Base-by-base conservation (phyloP, 495 filamentous ascomycete genomes). In the Lepidopterella palustris region DNA sequence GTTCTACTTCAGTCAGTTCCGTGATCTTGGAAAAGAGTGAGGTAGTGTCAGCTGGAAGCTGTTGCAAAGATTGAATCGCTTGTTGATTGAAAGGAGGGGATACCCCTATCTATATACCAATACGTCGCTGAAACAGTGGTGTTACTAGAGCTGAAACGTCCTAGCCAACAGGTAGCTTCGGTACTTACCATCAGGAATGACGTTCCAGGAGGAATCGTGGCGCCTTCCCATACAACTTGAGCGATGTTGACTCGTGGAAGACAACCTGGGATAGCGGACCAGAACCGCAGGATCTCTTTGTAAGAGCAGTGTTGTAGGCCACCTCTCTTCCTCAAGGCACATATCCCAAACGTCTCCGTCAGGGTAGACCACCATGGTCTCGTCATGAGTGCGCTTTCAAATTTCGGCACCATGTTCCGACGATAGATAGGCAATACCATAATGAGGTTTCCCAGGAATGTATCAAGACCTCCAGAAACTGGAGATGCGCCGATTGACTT, bases 401-500 rank as follows among this genome's bases (percentile, higher is more conserved):
- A 85, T 82, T 10, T 78, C 68, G 57, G 81, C 79, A 10, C 81
- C 81, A 24, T 83, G 76, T 9, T 76, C 72, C 0, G 79, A 80
- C 6, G 80, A 80, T 13, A 84, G 73, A 58, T 82, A 82, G 11
- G 79, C 82, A 45, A 84, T 77, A 8, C 78, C 80, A 84, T 84
- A 62, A 82, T 82, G 60, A 81, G 64, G 62, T 80, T 84, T 9
- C 79, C 80, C 10, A 76, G 83, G 20, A 81, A 78, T 8, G 80
- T 85, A 63, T 81, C 82, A 15, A 82, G 74, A 49, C 78, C 82
- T 9, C 80, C 83, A 21, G 79, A 80, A 3, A 85, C 82, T 82
- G 85, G 85, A 15, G 82, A 83, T 55, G 85, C 64, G 67, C 83
- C 83, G 56, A 86, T 82, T 0, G 80, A 82, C 58, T 83, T 83